A percentile compares a stretch with the other conserved stretches of the same genome.
Conservation (phyloP, 345 rosid species). For the Isatis tinctoria region DNA sequence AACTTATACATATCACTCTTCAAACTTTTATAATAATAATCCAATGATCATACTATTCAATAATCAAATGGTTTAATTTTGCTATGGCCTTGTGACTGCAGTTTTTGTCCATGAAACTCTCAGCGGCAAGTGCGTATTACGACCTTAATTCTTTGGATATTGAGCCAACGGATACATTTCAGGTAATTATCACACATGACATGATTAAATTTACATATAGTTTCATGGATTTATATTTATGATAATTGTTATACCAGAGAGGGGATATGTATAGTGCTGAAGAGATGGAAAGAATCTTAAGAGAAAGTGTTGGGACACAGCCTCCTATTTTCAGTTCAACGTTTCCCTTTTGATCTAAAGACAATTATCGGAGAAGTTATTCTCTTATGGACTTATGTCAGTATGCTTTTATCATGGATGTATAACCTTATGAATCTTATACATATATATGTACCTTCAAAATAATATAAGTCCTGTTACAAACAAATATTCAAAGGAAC, state of each 20-base stretch:
- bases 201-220: neutral
- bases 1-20: neutral
- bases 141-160: constrained; percentile 37
- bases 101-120: constrained; percentile 64
- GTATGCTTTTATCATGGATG: neutral
- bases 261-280: neutral
- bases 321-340: constrained; percentile 15
- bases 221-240: neutral
- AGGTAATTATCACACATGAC: constrained; percentile 19
- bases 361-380: neutral
- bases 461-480: neutral
- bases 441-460: constrained; percentile 1
- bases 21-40: neutral
- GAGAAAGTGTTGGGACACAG: constrained; percentile 11
- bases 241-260: constrained; percentile 11
- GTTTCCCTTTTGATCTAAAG: constrained; percentile 10
- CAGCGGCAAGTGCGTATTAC: constrained; percentile 48
- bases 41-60: neutral
- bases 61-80: neutral
- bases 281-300: constrained; percentile 19
- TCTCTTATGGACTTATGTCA: neutral
- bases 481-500: neutral
- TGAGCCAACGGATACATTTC: constrained; percentile 33
- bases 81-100: constrained; percentile 2
- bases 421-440: neutral